phyloP scores from a whole-genome alignment of 1,284 basidiomycete species.

The Boletus sp. region DNA sequence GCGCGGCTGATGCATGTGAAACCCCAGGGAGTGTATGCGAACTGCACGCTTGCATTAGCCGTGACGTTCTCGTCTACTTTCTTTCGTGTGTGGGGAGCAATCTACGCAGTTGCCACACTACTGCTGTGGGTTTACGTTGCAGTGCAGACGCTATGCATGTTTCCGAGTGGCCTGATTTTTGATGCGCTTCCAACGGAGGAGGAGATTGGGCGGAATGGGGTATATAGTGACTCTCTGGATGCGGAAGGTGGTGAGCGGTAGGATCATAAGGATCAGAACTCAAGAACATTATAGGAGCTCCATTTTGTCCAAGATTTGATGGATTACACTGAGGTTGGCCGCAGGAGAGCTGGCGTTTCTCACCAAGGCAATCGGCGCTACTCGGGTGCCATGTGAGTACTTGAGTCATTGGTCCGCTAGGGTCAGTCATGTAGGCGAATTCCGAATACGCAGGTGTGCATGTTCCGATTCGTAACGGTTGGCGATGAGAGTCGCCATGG shows the following conservation, averaged over 20 bases:
- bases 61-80: slow-evolving; percentile 49
- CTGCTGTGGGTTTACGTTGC: slow-evolving; percentile 55
- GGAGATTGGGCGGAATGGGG: slow-evolving; percentile 13
- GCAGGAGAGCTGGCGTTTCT: neutral
- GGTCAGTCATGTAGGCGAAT: neutral
- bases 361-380: too few species aligned
- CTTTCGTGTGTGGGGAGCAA: slow-evolving; percentile 51
- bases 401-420: too few species aligned
- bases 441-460: neutral
- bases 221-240: neutral
- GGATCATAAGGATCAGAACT: neutral
- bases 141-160: slow-evolving; percentile 38
- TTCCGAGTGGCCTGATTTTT: slow-evolving; percentile 43
- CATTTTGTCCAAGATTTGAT: too few species aligned
- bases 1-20: slow-evolving; percentile 4
- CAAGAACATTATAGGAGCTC: too few species aligned
- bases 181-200: slow-evolving; percentile 40
- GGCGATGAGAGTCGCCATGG: neutral
- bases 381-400: too few species aligned
- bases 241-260: neutral
- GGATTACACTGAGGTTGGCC: too few species aligned
- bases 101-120: slow-evolving; percentile 50
- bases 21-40: slow-evolving; percentile 57
- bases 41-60: slow-evolving; percentile 54
- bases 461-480: neutral